Conservation (phyloP, 2,329 filamentous ascomycete genomes). For the Fusarium sp. region DNA sequence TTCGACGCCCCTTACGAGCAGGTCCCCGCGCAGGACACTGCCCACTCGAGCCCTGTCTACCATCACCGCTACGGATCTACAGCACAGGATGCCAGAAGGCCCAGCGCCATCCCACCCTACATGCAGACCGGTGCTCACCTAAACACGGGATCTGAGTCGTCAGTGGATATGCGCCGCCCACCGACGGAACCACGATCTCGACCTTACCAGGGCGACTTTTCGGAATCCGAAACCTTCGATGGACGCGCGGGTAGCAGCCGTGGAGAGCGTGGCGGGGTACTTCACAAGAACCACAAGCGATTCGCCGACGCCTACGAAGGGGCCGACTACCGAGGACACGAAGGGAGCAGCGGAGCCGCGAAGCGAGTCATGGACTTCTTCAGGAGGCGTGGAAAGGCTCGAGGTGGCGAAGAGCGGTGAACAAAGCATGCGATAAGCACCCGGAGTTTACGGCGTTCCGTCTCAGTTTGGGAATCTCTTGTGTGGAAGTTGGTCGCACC, state of each 20-base stretch:
- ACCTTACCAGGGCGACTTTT: conserved; percentile 57
- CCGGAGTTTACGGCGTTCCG: conserved; percentile 40
- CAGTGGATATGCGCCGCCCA: conserved; percentile 60
- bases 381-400: conserved; percentile 83
- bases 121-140: conserved; percentile 58
- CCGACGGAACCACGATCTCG: conserved; percentile 54
- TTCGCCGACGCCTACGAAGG: conserved; percentile 93
- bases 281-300: conserved; percentile 88
- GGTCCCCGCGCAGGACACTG: conserved; percentile 49
- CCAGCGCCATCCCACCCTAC: conserved; percentile 60
- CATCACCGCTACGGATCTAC: conserved; percentile 56
- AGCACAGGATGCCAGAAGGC: conserved; percentile 54
- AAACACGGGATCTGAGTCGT: conserved; percentile 66
- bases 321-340: conserved; percentile 72
- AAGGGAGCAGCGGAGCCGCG: conserved; percentile 87
- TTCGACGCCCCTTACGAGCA: conserved; percentile 56
- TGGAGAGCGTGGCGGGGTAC: conserved; percentile 65
- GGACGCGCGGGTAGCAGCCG: conserved; percentile 52
- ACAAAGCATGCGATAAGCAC: conserved; percentile 30
- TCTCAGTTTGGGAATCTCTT: conserved; percentile 40
- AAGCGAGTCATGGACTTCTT: conserved; percentile 99
- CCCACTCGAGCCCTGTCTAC: conserved; percentile 51
- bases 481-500: conserved; percentile 35
- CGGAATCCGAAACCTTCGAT: conserved; percentile 57
- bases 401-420: conserved; percentile 69